phyloP scores from a whole-genome alignment of 176 grass and related monocot genomes.

The Avena insularis region DNA sequence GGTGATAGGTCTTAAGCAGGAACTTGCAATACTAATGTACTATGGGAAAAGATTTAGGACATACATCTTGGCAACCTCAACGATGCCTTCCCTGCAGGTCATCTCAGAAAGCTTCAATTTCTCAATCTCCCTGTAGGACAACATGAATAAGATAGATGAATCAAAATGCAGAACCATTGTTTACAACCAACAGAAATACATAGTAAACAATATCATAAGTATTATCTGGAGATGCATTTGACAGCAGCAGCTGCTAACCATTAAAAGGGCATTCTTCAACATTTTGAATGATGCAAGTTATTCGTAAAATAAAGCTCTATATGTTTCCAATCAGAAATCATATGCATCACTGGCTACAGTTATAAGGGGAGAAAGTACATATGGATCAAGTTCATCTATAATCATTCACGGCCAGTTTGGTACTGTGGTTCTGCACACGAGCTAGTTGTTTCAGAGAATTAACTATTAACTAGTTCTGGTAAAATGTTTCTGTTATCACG shows the following conservation, averaged over 20 bases:
- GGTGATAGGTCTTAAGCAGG: neutral
- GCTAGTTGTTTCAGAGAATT: constrained; percentile 8
- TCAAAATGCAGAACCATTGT: neutral
- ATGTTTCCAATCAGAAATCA: neutral
- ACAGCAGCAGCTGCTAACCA: neutral
- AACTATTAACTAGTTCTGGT: neutral
- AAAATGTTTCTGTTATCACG: neutral
- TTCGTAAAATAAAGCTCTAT: neutral
- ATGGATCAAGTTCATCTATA: neutral
- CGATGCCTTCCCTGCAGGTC: constrained; percentile 77
- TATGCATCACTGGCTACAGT: neutral
- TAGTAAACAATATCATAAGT: neutral
- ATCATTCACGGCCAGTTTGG: constrained; percentile 3
- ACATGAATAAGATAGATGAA: constrained; percentile 29
- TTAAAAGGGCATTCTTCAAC: neutral
- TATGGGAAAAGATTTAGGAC: constrained; percentile 12
- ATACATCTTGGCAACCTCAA: constrained; percentile 88
- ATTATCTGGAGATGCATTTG: neutral
- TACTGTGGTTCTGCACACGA: neutral
- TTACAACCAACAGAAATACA: neutral
- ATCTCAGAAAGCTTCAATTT: constrained; percentile 87
- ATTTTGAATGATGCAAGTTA: neutral
- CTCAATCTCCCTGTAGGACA: constrained; percentile 76
- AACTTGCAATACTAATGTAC: neutral
- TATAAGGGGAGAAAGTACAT: neutral